phyloP scores from a whole-genome alignment of 176 grass and related monocot species.

The Poa pratensis region DNA sequence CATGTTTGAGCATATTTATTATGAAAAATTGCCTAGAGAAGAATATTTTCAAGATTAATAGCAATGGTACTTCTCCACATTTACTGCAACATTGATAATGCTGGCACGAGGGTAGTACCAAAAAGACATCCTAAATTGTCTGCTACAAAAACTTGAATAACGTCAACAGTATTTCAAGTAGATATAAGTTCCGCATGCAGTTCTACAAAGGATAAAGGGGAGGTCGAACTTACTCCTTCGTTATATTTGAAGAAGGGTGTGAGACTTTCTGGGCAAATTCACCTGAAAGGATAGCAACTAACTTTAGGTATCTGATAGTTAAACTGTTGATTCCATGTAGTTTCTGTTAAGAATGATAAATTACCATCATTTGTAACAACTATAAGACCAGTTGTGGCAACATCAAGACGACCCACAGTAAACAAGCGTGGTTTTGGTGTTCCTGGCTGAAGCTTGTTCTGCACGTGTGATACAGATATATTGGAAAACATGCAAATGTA shows the following conservation, averaged over 20 bases:
- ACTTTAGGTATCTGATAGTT: constrained; percentile 21
- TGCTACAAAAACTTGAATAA: not conserved
- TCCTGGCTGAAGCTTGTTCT: constrained; percentile 79
- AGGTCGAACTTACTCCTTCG: constrained; percentile 76
- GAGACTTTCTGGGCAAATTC: constrained; percentile 86
- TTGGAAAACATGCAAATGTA: too few species aligned
- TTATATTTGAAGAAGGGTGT: constrained; percentile 92
- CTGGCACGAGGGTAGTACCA: not conserved
- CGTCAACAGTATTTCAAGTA: not conserved
- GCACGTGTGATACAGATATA: constrained; percentile 31
- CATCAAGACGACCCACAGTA: constrained; percentile 94
- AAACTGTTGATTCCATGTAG: constrained; percentile 15
- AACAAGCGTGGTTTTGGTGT: constrained; percentile 87
- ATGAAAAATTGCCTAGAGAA: not conserved
- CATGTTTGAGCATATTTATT: constrained; percentile 7
- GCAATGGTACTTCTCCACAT: not conserved
- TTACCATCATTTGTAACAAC: constrained; percentile 98
- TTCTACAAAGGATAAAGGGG: constrained; percentile 15
- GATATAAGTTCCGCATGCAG: constrained; percentile 22
- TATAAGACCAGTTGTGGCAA: constrained; percentile 91
- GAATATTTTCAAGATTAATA: too few species aligned
- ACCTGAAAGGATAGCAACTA: constrained; percentile 59
- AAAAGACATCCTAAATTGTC: not conserved
- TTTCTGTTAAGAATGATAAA: constrained; percentile 4
- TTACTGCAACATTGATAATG: constrained; percentile 27